Percentiles rank a stretch among this genome's conserved stretches.
Conservation (phyloP, 345 rosid genomes). For the Salix caprea region DNA sequence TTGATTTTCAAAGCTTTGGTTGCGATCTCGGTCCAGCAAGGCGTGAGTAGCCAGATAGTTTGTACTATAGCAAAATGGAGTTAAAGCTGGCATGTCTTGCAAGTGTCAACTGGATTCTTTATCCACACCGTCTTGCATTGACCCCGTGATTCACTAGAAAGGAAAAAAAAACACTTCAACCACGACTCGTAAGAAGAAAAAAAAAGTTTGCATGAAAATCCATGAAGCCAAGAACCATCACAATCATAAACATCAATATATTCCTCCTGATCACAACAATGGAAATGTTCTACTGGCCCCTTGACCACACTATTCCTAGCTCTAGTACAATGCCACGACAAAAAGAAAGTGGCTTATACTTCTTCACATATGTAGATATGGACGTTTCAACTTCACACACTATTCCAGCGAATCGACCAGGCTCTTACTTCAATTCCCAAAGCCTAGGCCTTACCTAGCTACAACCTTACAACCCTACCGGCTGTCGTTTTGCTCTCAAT, state of each 20-base stretch:
- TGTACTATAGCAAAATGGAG: background rate
- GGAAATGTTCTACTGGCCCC: background rate
- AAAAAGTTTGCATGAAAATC: background rate
- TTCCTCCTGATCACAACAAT: background rate
- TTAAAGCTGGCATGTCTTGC: too few species aligned
- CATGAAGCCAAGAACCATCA: background rate
- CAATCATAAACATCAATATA: background rate
- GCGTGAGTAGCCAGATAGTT: background rate
- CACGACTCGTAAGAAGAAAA: too few species aligned
- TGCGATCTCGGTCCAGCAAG: background rate
- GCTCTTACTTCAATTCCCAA: slow-evolving; percentile 46
- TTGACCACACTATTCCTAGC: background rate
- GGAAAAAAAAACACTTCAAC: too few species aligned
- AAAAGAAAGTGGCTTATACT: background rate
- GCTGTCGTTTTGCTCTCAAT: slow-evolving; percentile 19
- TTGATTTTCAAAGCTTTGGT: background rate
- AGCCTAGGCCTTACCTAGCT: slow-evolving; percentile 39
- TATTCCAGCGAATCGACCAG: slow-evolving; percentile 6
- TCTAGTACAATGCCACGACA: background rate
- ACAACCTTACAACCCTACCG: slow-evolving; percentile 40
- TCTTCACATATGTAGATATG: background rate
- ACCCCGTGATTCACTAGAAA: too few species aligned
- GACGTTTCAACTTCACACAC: slow-evolving; percentile 19
- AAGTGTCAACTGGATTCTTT: too few species aligned
- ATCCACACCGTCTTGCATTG: too few species aligned